These are phyloP conservation scores for Fusarium albidum DNA, from an alignment of 2,329 filamentous ascomycete genomes.

Conservation along the genomic window DNA sequence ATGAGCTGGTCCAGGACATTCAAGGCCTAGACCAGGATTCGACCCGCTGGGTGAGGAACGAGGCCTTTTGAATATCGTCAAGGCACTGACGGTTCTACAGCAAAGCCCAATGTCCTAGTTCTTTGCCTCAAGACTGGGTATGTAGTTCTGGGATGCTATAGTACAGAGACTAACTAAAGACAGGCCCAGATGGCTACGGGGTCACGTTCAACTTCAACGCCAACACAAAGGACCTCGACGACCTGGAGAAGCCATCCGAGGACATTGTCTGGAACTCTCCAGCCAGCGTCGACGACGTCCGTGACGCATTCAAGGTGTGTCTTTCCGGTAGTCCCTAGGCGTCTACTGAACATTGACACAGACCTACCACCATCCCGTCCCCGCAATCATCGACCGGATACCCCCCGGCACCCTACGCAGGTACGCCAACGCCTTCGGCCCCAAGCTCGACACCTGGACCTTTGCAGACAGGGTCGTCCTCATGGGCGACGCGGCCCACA, in stretches of 20 bases:
- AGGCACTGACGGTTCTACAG: too few relatives aligned
- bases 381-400: not conserved
- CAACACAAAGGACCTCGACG: not conserved
- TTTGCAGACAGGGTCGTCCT: conserved; percentile 49
- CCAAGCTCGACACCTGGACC: not conserved
- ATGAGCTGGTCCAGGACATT: not conserved
- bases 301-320: not conserved
- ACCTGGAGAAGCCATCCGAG: not conserved
- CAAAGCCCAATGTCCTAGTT: conserved; percentile 3
- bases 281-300: not conserved
- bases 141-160: not conserved
- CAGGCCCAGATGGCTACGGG: not conserved
- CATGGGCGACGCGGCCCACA: conserved; percentile 49
- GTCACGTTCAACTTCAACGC: conserved; percentile 1
- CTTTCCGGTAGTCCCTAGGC: not conserved
- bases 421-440: not conserved
- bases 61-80: too few relatives aligned
- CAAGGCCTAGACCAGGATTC: not conserved
- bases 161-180: not conserved
- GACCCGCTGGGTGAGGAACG: not conserved
- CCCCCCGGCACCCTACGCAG: not conserved
- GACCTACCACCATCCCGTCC: not conserved
- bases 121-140: conserved; percentile 2
- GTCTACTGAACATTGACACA: too few relatives aligned
- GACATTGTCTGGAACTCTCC: not conserved